Percentiles rank a stretch among this genome's conserved stretches.
Evolutionary conservation across 1,139 yeast genomes (phyloP).

Genomic region (Debaryomyces udenii): DNA sequence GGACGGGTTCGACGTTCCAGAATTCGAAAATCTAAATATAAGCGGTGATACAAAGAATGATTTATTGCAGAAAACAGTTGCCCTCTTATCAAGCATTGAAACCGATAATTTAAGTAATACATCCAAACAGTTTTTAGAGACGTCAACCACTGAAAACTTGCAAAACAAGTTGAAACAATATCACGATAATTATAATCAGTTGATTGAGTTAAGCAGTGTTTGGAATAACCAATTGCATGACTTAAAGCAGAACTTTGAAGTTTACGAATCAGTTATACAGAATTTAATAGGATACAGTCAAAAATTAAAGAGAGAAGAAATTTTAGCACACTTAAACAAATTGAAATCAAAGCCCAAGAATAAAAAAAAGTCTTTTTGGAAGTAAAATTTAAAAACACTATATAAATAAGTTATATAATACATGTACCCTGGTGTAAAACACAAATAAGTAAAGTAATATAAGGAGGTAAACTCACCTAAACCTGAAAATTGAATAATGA

Average conservation of each 20-base stretch:
- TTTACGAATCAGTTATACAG: slow-evolving; percentile 72
- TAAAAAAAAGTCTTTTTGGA: slow-evolving; percentile 15
- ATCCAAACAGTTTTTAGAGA: slow-evolving; percentile 29
- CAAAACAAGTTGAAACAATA: slow-evolving; percentile 34
- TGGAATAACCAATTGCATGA: slow-evolving; percentile 52
- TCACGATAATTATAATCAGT: slow-evolving; percentile 28
- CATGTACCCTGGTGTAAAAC: not conserved
- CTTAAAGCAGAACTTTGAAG: slow-evolving; percentile 56
- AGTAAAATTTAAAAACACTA: not conserved
- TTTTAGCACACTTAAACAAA: slow-evolving; percentile 40
- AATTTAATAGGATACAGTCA: slow-evolving; percentile 73
- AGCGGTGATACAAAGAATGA: slow-evolving; percentile 23
- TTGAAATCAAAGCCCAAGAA: slow-evolving; percentile 25
- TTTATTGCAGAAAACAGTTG: slow-evolving; percentile 27
- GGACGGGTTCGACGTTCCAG: slow-evolving; percentile 34
- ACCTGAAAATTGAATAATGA: slow-evolving; percentile 33
- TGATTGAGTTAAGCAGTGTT: slow-evolving; percentile 43
- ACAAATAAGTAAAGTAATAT: not conserved
- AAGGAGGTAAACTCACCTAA: slow-evolving; percentile 5
- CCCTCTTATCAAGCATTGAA: slow-evolving; percentile 35
- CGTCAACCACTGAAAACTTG: slow-evolving; percentile 20
- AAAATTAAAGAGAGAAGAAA: slow-evolving; percentile 52
- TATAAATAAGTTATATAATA: not conserved
- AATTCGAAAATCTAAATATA: slow-evolving; percentile 26
- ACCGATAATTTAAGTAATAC: slow-evolving; percentile 41